These are phyloP conservation scores for Hygrocybe coccinea DNA, from an alignment of 768 basidiomycete species.

Conservation along the genomic window DNA sequence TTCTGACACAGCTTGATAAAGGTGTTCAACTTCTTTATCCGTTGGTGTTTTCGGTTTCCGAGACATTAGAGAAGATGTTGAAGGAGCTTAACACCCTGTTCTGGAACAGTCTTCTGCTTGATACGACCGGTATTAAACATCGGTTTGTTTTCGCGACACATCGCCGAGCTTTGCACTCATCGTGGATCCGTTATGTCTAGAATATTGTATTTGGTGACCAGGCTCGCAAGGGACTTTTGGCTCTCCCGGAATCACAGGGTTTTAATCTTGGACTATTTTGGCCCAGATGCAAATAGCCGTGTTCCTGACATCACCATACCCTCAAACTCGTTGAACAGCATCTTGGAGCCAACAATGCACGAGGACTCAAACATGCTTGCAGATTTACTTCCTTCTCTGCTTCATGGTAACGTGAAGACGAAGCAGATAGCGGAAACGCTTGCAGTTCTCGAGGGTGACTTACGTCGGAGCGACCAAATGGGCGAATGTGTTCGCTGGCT, in stretches of 20 bases:
- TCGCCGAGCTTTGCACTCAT: neutral
- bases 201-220: neutral
- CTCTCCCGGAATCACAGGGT: neutral
- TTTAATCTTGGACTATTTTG: neutral
- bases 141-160: neutral
- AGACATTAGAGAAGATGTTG: neutral
- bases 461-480: neutral
- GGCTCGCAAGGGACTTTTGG: neutral
- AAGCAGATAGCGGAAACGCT: neutral
- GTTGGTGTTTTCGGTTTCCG: neutral
- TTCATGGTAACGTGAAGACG: neutral
- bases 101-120: neutral
- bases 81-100: neutral
- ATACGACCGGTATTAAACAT: neutral
- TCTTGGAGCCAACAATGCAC: neutral
- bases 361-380: neutral
- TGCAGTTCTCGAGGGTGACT: neutral
- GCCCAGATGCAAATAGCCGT: neutral
- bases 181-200: neutral
- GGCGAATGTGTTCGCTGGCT: neutral
- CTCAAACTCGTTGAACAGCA: neutral
- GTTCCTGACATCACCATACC: neutral
- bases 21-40: neutral
- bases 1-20: neutral
- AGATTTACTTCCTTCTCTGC: neutral